Conservation (phyloP, 2,329 filamentous ascomycete genomes). For the Eutypella sp. region DNA sequence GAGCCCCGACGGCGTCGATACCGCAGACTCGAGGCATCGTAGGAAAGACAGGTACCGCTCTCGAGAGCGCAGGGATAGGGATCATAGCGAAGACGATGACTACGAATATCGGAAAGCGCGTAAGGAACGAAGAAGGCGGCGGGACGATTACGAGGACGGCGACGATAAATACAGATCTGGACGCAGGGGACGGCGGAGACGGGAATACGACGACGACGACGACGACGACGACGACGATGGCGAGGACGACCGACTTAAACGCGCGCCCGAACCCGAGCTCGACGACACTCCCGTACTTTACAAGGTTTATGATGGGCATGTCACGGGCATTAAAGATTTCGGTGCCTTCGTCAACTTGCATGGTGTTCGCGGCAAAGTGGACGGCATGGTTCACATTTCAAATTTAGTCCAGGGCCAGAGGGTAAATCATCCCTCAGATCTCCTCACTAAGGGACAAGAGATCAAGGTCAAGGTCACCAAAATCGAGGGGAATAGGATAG, state of each 20-base stretch:
- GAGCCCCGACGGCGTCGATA: slow-evolving; percentile 44
- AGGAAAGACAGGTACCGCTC: slow-evolving; percentile 29
- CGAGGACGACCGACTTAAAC: slow-evolving; percentile 57
- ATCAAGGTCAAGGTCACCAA: slow-evolving; percentile 93
- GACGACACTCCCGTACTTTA: slow-evolving; percentile 76
- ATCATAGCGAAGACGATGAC: slow-evolving; percentile 26
- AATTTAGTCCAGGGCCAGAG: slow-evolving; percentile 79
- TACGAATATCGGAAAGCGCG: slow-evolving; percentile 30
- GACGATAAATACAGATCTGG: slow-evolving; percentile 58
- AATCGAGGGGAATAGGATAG: slow-evolving; percentile 75
- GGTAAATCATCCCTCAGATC: slow-evolving; percentile 86
- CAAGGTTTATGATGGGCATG: slow-evolving; percentile 86
- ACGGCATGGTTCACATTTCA: slow-evolving; percentile 91
- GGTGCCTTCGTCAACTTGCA: slow-evolving; percentile 92
- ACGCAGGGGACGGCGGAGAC: slow-evolving; percentile 37
- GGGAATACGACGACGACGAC: slow-evolving; percentile 37
- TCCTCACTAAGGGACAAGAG: slow-evolving; percentile 72
- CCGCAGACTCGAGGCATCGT: slow-evolving; percentile 32
- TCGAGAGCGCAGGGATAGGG: slow-evolving; percentile 29
- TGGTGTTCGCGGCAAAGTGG: slow-evolving; percentile 80
- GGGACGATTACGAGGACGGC: slow-evolving; percentile 44
- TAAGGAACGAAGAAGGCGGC: slow-evolving; percentile 42
- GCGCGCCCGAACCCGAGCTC: slow-evolving; percentile 65
- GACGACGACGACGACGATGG: slow-evolving; percentile 49
- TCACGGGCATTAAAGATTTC: slow-evolving; percentile 92